Conservation (phyloP, 1,284 basidiomycete species). For the Malassezia slooffiae region DNA sequence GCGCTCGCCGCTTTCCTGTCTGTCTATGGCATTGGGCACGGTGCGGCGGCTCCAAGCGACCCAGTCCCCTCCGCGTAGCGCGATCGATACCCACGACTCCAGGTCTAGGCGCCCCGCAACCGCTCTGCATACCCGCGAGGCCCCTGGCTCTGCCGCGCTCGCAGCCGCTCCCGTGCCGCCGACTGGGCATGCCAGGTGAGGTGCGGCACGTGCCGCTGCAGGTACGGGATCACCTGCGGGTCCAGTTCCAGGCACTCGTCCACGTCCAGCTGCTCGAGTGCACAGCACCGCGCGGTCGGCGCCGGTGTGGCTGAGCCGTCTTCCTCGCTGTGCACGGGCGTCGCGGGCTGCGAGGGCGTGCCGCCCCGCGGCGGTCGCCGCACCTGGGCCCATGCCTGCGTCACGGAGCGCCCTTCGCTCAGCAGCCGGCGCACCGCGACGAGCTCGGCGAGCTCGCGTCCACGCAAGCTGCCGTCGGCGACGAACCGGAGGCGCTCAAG, state of each 20-base stretch:
- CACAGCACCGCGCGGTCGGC: too few species aligned
- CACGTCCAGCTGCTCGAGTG: constrained; percentile 3
- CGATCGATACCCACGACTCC: neutral
- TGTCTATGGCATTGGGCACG: too few species aligned
- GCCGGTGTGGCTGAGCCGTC: too few species aligned
- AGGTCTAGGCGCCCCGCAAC: neutral
- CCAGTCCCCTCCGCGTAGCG: constrained; percentile 1
- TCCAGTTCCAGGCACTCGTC: constrained; percentile 2
- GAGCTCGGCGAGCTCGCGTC: constrained; percentile 10
- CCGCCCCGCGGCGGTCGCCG: too few species aligned
- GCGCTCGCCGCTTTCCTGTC: too few species aligned
- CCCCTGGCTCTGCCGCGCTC: neutral
- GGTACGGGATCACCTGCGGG: neutral
- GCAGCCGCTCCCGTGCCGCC: neutral
- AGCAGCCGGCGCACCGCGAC: constrained; percentile 6
- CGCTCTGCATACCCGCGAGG: neutral
- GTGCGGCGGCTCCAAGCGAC: too few species aligned
- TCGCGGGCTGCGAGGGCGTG: neutral
- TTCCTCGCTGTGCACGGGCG: too few species aligned
- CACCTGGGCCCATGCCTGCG: too few species aligned
- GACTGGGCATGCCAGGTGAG: constrained; percentile 1
- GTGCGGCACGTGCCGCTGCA: constrained; percentile 4
- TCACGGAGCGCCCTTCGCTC: neutral
- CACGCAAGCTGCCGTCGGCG: constrained; percentile 5
- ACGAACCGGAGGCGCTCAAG: constrained; percentile 1